A percentile compares a stretch with the other conserved stretches of the same genome.
Conservation (phyloP, 1,284 basidiomycete genomes). For the Limonomyces culmigenus region DNA sequence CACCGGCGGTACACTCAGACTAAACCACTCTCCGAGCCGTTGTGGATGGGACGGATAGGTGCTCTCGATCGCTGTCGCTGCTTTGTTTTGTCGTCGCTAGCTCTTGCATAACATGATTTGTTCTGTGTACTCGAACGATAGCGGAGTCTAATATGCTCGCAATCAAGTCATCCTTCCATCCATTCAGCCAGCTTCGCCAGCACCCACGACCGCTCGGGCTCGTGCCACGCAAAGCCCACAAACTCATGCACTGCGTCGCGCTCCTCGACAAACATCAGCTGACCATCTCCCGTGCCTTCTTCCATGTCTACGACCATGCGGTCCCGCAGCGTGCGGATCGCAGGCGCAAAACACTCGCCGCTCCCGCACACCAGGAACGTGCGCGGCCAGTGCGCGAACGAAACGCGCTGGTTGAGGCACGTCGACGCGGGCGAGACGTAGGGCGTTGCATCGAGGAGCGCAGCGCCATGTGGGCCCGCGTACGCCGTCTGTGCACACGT, state of each 20-base stretch:
- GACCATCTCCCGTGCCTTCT: conserved; percentile 24
- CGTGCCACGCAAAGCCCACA: conserved; percentile 27
- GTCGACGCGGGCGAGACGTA: conserved; percentile 41
- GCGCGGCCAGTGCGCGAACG: conserved; percentile 34
- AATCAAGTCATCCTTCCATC: conserved; percentile 18
- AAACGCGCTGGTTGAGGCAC: conserved; percentile 15
- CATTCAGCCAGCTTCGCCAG: conserved; percentile 29
- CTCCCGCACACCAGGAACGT: conserved; percentile 38
- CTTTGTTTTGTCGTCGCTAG: too few species aligned
- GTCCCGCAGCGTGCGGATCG: conserved; percentile 17
- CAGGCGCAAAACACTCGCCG: conserved; percentile 33
- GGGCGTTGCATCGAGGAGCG: conserved; percentile 21
- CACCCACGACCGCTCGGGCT: conserved; percentile 35
- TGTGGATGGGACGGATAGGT: too few species aligned
- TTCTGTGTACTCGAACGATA: conserved; percentile 1
- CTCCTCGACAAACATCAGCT: too few species aligned
- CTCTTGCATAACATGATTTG: too few species aligned
- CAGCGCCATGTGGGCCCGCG: conserved; percentile 22
- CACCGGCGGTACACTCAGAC: too few species aligned
- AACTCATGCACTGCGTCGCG: conserved; percentile 38
- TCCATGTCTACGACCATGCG: conserved; percentile 14
- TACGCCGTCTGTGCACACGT: conserved; percentile 21
- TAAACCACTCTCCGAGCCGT: too few species aligned
- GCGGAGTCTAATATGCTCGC: conserved; percentile 8
- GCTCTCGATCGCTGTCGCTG: too few species aligned